Evolutionary conservation across 106 monocot species (phyloP), one percentile per base, ranked within the genome.

Genomic region (Iris macrosiphon): DNA sequence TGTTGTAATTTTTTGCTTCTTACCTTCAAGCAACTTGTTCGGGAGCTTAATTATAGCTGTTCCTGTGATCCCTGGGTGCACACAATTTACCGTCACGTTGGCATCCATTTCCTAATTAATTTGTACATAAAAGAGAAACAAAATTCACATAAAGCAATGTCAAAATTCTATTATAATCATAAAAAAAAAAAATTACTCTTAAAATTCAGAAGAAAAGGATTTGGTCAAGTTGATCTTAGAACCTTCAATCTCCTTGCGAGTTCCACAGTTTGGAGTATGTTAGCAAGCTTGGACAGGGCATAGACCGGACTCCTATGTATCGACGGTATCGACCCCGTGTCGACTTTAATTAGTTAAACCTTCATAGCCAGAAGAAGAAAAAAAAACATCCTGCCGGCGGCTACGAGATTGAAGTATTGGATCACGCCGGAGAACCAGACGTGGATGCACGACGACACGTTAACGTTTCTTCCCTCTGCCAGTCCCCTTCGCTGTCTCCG

Each of bases 381-480:
- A 37, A 0, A 37, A 5, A 7, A 52, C 54, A 54, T 10, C 35
- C 35, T n/a, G 19, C 54, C 33, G 34, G 54, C 54, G 31, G 54
- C 54, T 16, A 54, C 20, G 15, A 34, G 54, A 21, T 35, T 37
- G 40, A 40, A 14, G 15, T 57, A 57, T 13, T 0, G 12, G 38
- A 57, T 24, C 20, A 39, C 24, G 6, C 23, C 39, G 57, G 57
- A 31, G 47, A 64, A 61, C 85, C 86, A 81, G 16, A 44, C 60
- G 27, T 86, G 86, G 20, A 77, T 70, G 11, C 40, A 31, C 16
- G 80, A 81, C 29, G 76, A 70, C 1, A 86, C 61, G 29, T 81
- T 77, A 14, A 80, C 62, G 14, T 81, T 86, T 31, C 77, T 55
- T 14, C 86, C 77, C 24, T 77, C 61, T 60, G 35, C 73, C 73